Evolutionary conservation across 805 yeast species (phyloP).

Genomic region (Isabelozyma heimii): DNA sequence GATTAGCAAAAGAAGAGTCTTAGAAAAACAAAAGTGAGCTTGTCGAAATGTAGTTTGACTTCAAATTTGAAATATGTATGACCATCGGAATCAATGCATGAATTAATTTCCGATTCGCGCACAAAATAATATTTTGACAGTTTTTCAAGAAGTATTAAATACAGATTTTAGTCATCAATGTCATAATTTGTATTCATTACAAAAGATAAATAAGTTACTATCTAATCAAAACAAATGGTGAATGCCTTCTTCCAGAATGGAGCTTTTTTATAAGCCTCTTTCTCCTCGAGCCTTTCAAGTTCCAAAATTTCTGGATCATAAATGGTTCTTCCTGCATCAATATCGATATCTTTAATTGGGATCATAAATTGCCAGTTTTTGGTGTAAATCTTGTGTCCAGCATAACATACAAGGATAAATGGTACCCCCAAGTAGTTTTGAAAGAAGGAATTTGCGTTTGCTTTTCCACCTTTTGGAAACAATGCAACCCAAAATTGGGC

Average conservation of each 20-base stretch:
- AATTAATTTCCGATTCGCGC: too few species aligned
- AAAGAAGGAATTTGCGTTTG: conserved; percentile 49
- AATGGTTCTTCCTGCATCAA: conserved; percentile 61
- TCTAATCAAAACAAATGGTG: background rate
- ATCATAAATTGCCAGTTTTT: conserved; percentile 32
- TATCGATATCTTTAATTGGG: conserved; percentile 51
- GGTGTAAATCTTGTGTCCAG: conserved; percentile 50
- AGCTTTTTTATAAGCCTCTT: conserved; percentile 5
- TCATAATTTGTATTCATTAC: background rate
- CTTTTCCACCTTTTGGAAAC: conserved; percentile 40
- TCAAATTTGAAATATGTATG: too few species aligned
- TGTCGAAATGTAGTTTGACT: too few species aligned
- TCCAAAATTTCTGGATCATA: conserved; percentile 51
- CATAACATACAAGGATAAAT: conserved; percentile 42
- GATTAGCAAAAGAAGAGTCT: too few species aligned
- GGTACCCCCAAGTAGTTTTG: conserved; percentile 50
- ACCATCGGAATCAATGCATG: too few species aligned
- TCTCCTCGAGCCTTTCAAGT: conserved; percentile 50
- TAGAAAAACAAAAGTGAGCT: too few species aligned
- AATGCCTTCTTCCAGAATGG: conserved; percentile 7
- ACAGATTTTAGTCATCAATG: too few species aligned
- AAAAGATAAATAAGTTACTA: background rate
- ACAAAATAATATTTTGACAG: too few species aligned
- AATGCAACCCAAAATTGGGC: conserved; percentile 29
- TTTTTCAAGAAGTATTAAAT: too few species aligned